phyloP scores from a whole-genome alignment of 208 protist species.

The Leishmania guyanensis region DNA sequence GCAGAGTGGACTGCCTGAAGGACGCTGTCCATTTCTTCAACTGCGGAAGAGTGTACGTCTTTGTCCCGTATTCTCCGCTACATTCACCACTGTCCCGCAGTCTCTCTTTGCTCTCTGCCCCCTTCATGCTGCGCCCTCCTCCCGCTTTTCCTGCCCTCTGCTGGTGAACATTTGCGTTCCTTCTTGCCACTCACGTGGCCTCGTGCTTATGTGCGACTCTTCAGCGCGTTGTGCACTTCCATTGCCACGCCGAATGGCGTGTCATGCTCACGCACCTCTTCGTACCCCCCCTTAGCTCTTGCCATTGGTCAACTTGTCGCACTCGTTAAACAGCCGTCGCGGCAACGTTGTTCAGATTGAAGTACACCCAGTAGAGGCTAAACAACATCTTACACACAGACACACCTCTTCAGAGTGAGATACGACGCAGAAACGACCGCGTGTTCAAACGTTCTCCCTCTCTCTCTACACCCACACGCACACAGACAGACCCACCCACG shows the following conservation, averaged over 20 bases:
- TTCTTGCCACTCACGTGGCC: neutral
- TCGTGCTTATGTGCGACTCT: neutral
- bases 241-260: neutral
- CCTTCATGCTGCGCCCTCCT: neutral
- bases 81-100: neutral
- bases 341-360: neutral
- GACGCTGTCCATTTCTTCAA: neutral
- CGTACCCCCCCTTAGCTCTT: neutral
- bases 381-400: neutral
- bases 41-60: neutral
- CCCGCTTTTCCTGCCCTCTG: neutral
- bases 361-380: neutral
- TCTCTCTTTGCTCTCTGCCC: neutral
- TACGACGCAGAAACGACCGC: neutral
- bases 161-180: neutral
- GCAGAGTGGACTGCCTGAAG: neutral
- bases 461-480: neutral
- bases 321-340: neutral
- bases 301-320: neutral
- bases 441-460: neutral
- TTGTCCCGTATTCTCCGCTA: neutral
- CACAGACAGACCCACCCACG: neutral
- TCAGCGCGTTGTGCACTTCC: neutral
- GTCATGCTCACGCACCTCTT: neutral
- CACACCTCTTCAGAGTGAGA: constrained; percentile 10